Conservation (phyloP, 2,329 filamentous ascomycete species). For the Diaporthe nobilis region DNA sequence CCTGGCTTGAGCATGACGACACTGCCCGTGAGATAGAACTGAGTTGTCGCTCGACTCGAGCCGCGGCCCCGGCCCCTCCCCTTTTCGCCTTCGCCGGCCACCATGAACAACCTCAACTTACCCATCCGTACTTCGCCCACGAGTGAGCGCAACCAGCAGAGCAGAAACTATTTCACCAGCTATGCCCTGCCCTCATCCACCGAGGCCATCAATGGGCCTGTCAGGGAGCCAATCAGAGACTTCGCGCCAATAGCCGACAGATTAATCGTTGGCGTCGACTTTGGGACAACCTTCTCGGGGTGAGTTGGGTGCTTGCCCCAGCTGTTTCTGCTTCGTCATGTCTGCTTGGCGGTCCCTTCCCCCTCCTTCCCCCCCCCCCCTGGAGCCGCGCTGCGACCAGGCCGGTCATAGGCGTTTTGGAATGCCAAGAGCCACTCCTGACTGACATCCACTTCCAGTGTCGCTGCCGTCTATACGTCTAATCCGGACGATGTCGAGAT, state of each 20-base stretch:
- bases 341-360: background rate
- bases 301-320: constrained; percentile 57
- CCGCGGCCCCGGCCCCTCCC: constrained; percentile 41
- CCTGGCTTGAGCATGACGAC: constrained; percentile 33
- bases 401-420: background rate
- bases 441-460: constrained; percentile 56
- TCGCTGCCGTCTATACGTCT: constrained; percentile 80
- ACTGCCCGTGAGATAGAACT: constrained; percentile 26
- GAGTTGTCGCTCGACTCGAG: constrained; percentile 31
- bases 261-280: constrained; percentile 84
- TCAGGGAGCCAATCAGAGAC: constrained; percentile 69
- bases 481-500: constrained; percentile 86
- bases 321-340: background rate
- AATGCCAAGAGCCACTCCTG: background rate
- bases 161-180: constrained; percentile 69
- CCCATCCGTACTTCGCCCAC: constrained; percentile 60
- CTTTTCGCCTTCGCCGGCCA: constrained; percentile 44
- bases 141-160: constrained; percentile 67
- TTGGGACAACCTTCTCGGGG: constrained; percentile 88
- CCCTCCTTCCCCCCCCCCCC: background rate
- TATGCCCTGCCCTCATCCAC: constrained; percentile 70
- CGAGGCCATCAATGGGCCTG: constrained; percentile 74
- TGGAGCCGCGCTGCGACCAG: background rate
- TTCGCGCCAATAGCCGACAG: constrained; percentile 70
- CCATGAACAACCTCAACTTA: constrained; percentile 64